Conservation (phyloP, 2,329 filamentous ascomycete genomes). For the Elsinoe batatas region DNA sequence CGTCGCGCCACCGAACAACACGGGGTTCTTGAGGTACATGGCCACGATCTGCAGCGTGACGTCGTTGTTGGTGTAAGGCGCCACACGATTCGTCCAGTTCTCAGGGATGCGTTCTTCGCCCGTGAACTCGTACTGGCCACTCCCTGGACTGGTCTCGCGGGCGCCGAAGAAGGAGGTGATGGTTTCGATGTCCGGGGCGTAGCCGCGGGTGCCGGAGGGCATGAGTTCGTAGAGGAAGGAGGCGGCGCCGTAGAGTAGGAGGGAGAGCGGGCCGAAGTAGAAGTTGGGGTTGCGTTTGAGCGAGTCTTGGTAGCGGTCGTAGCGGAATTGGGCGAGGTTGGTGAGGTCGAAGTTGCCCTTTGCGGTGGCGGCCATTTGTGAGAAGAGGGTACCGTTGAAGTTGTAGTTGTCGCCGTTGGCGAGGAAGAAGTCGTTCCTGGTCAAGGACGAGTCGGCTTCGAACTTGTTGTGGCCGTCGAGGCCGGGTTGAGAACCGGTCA, state of each 20-base stretch:
- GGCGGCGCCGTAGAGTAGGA: constrained; percentile 34
- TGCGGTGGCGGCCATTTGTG: constrained; percentile 28
- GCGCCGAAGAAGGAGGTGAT: constrained; percentile 35
- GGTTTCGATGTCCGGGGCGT: constrained; percentile 27
- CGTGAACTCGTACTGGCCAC: constrained; percentile 32
- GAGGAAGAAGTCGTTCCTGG: constrained; percentile 34
- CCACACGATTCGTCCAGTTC: constrained; percentile 32
- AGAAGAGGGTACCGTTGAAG: constrained; percentile 35
- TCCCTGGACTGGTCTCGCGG: constrained; percentile 23
- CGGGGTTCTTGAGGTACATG: constrained; percentile 34
- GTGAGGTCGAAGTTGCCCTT: constrained; percentile 31
- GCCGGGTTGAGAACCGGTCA: constrained; percentile 32
- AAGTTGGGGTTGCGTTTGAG: constrained; percentile 32
- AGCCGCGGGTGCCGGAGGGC: constrained; percentile 26
- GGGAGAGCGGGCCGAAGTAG: constrained; percentile 33
- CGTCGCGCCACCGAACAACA: constrained; percentile 36
- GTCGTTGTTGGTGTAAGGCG: constrained; percentile 29
- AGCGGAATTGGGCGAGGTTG: constrained; percentile 30
- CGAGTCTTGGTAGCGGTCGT: constrained; percentile 32
- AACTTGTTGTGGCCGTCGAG: constrained; percentile 39
- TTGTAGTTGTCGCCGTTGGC: constrained; percentile 30
- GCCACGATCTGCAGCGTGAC: constrained; percentile 32
- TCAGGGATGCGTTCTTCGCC: constrained; percentile 32
- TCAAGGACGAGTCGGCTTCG: constrained; percentile 33
- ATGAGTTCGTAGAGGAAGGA: constrained; percentile 37